phyloP scores from a whole-genome alignment of 2,329 filamentous ascomycete genomes.

The Boeremia lycopersici region DNA sequence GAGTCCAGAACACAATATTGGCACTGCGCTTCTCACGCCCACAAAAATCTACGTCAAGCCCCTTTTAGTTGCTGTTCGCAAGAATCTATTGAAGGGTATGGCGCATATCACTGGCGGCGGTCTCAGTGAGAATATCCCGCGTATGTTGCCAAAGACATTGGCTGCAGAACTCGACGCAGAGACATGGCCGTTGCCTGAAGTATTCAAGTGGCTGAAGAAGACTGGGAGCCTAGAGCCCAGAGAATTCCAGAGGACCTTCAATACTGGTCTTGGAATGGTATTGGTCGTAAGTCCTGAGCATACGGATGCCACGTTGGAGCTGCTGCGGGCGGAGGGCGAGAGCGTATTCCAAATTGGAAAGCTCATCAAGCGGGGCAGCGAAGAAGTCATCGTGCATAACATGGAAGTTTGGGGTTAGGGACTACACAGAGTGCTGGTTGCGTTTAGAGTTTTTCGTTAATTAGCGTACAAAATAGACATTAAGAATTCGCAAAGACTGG shows the following conservation, averaged over 20 bases:
- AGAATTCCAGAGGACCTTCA: conserved; percentile 94
- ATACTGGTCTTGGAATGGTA: conserved; percentile 94
- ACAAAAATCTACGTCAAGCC: conserved; percentile 93
- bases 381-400: conserved; percentile 61
- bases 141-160: conserved; percentile 82
- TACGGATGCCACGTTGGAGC: conserved; percentile 63
- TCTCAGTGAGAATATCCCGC: conserved; percentile 89
- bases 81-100: conserved; percentile 81
- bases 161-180: conserved; percentile 80
- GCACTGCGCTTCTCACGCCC: conserved; percentile 80
- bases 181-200: conserved; percentile 75
- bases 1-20: conserved; percentile 67
- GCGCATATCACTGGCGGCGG: conserved; percentile 97
- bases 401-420: conserved; percentile 55
- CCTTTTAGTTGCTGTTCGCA: conserved; percentile 68
- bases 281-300: conserved; percentile 73
- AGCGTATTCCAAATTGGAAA: conserved; percentile 77
- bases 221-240: conserved; percentile 70
- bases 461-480: background rate
- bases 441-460: background rate
- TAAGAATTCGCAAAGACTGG: background rate
- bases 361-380: conserved; percentile 63
- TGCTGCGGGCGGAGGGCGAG: conserved; percentile 73
- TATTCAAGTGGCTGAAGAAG: conserved; percentile 86
- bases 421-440: too few species aligned